These are phyloP conservation scores for Tricholoma bakamatsutake DNA, from an alignment of 768 basidiomycete genomes.

Conservation along the genomic window DNA sequence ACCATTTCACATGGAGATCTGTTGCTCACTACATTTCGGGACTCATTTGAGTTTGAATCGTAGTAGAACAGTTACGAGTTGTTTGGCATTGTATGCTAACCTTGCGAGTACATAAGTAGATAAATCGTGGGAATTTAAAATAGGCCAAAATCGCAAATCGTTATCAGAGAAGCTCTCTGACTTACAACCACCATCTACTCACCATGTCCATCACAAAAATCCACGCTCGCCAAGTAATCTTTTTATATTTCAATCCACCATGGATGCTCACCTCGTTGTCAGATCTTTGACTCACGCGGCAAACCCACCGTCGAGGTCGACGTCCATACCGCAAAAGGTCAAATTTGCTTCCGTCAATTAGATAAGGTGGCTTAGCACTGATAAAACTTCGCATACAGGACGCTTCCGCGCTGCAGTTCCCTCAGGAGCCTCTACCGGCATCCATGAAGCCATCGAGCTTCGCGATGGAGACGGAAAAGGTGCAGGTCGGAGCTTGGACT, in stretches of 20 bases:
- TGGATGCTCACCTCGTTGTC: constrained; percentile 8
- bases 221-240: constrained; percentile 81
- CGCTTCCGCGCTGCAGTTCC: constrained; percentile 93
- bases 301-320: constrained; percentile 97
- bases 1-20: no score
- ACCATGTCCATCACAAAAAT: constrained; percentile 89
- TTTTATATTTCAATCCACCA: constrained; percentile 4
- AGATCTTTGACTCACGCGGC: constrained; percentile 99
- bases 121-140: constrained; percentile 33
- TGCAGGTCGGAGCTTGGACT: constrained; percentile 27
- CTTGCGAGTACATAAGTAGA: no score
- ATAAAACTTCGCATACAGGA: constrained; percentile 40
- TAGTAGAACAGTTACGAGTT: no score
- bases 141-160: constrained; percentile 32
- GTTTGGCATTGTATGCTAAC: no score
- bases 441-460: constrained; percentile 98
- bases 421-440: constrained; percentile 96
- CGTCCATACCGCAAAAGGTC: constrained; percentile 82
- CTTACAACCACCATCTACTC: constrained; percentile 27
- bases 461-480: constrained; percentile 99
- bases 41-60: no score
- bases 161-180: constrained; percentile 17
- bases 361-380: constrained; percentile 1
- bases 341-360: constrained; percentile 2
- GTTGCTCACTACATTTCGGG: no score